Evolutionary conservation across 176 grass and related monocot species (phyloP).

Genomic region (Cenchrus purpureus): DNA sequence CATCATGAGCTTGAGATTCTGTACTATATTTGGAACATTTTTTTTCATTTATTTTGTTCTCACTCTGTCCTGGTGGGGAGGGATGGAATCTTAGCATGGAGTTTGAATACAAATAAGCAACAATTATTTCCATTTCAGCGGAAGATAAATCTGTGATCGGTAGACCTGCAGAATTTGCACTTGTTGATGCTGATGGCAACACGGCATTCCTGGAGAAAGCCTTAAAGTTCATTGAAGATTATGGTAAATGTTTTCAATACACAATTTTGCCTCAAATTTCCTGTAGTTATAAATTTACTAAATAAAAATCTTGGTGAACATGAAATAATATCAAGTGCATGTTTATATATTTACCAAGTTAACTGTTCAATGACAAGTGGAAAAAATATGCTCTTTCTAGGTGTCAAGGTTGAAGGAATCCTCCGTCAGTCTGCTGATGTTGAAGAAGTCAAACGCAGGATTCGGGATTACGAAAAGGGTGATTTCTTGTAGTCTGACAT

Average conservation of each 20-base stretch:
- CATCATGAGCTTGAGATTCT: not conserved
- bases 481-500: conserved; percentile 37
- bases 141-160: conserved; percentile 70
- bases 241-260: conserved; percentile 58
- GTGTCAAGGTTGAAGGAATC: conserved; percentile 95
- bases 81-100: conserved; percentile 20
- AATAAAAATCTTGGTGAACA: conserved; percentile 21
- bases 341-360: conserved; percentile 14
- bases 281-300: not conserved
- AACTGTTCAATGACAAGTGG: conserved; percentile 9
- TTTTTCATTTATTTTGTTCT: not conserved
- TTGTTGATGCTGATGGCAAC: conserved; percentile 76
- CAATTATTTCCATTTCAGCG: conserved; percentile 47
- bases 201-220: conserved; percentile 95
- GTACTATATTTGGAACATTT: conserved; percentile 1
- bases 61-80: not conserved
- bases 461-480: conserved; percentile 92
- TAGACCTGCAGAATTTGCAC: conserved; percentile 69
- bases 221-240: conserved; percentile 86
- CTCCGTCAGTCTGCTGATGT: conserved; percentile 96
- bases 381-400: conserved; percentile 49
- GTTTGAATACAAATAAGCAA: conserved; percentile 37
- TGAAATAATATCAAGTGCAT: conserved; percentile 23
- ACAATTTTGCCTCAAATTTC: not conserved
- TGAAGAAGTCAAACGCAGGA: conserved; percentile 93